phyloP scores from a whole-genome alignment of 768 basidiomycete genomes.

The Daedaleopsis nitida region DNA sequence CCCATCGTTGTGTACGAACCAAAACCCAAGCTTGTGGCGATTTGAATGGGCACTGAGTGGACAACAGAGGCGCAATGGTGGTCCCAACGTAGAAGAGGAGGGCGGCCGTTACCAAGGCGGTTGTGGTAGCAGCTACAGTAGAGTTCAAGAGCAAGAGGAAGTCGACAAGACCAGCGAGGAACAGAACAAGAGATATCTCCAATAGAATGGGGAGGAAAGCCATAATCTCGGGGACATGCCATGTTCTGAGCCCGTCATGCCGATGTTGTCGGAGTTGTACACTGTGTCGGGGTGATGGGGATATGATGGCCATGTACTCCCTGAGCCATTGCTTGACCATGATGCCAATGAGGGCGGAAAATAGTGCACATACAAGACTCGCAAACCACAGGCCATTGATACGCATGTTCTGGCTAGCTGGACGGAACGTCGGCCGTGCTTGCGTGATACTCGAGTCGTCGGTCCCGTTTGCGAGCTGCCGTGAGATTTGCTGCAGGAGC shows the following conservation, averaged over 20 bases:
- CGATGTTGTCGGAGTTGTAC: constrained; percentile 24
- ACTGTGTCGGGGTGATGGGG: constrained; percentile 14
- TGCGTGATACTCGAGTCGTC: too few relatives aligned
- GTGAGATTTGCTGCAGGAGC: constrained; percentile 5
- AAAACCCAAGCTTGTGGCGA: constrained; percentile 12
- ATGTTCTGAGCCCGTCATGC: constrained; percentile 21
- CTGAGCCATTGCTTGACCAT: constrained; percentile 23
- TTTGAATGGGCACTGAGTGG: constrained; percentile 5
- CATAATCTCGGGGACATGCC: constrained; percentile 28
- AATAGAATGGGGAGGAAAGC: constrained; percentile 18
- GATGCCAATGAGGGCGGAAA: constrained; percentile 20
- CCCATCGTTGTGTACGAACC: neutral
- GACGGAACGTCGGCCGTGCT: neutral
- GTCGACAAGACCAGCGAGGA: constrained; percentile 24
- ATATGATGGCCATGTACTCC: constrained; percentile 1
- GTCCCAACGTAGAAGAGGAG: constrained; percentile 18
- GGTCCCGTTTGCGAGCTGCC: neutral
- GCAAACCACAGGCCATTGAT: constrained; percentile 22
- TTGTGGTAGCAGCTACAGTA: constrained; percentile 14
- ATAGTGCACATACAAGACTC: constrained; percentile 17
- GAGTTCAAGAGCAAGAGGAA: constrained; percentile 20
- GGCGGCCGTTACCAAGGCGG: neutral
- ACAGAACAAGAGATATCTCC: constrained; percentile 19
- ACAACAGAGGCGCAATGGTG: constrained; percentile 10
- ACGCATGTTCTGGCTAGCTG: constrained; percentile 3